Conservation (phyloP, 345 rosid genomes). For the Hibiscus tridactylites region DNA sequence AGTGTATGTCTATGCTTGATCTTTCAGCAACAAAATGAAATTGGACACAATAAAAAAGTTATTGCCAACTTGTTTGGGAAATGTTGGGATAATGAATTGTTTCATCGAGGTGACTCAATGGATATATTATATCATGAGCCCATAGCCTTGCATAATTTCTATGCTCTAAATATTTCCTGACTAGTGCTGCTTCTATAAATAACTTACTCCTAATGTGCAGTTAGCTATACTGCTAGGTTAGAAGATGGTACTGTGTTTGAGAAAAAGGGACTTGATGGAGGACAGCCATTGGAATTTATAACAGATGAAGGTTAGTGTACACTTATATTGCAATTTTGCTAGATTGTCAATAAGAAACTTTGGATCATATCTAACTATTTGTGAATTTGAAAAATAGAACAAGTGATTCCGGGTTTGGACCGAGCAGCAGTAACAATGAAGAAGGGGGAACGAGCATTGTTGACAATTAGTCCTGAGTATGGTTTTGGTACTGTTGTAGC, state of each 20-base stretch:
- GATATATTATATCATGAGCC: background rate
- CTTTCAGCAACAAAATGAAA: background rate
- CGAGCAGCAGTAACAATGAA: conserved; percentile 43
- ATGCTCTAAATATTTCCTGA: background rate
- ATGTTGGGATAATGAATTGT: background rate
- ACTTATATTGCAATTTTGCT: background rate
- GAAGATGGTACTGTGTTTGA: conserved; percentile 50
- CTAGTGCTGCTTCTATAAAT: background rate
- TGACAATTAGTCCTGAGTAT: conserved; percentile 37
- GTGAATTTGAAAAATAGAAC: conserved; percentile 21
- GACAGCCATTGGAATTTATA: conserved; percentile 35
- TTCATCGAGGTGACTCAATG: background rate
- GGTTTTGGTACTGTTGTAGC: conserved; percentile 43
- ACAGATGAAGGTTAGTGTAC: conserved; percentile 43
- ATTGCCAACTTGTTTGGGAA: background rate
- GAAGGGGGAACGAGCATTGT: conserved; percentile 38
- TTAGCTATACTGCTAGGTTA: conserved; percentile 38
- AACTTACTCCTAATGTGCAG: conserved; percentile 23
- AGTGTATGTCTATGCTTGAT: background rate
- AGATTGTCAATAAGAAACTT: background rate
- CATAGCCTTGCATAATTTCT: background rate
- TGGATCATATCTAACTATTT: background rate
- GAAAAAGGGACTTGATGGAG: conserved; percentile 44
- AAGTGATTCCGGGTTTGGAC: conserved; percentile 45
- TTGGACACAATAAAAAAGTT: background rate